phyloP scores from a whole-genome alignment of 2,329 filamentous ascomycete species.

The Lecanoromycetidae sp. region DNA sequence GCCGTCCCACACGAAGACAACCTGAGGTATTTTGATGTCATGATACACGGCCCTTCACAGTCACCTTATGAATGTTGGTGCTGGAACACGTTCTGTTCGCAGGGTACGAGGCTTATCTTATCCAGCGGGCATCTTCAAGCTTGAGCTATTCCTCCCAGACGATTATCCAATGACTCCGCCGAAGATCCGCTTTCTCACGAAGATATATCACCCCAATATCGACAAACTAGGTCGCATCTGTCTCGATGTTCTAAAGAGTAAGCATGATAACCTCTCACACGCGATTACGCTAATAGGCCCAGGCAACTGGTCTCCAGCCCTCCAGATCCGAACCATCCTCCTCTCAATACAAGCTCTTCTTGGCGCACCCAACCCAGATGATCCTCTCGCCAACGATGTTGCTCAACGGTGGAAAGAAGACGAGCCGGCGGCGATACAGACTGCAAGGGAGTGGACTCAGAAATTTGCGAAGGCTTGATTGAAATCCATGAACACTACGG shows the following conservation, averaged over 20 bases:
- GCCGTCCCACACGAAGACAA: slow-evolving; percentile 95
- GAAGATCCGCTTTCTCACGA: slow-evolving; percentile 95
- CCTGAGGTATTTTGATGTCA: slow-evolving; percentile 94
- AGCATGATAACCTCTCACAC: slow-evolving; percentile 21
- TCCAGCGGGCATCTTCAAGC: slow-evolving; percentile 74
- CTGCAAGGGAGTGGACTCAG: slow-evolving; percentile 82
- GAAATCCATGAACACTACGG: too few species aligned
- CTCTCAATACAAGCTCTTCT: slow-evolving; percentile 94
- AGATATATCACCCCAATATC: slow-evolving; percentile 98
- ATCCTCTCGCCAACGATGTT: slow-evolving; percentile 95
- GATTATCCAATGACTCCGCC: slow-evolving; percentile 99
- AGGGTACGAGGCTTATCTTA: background rate
- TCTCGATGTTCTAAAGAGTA: slow-evolving; percentile 93
- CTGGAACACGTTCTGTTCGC: background rate
- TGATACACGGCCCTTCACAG: slow-evolving; percentile 80
- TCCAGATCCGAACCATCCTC: slow-evolving; percentile 97
- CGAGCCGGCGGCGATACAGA: slow-evolving; percentile 81
- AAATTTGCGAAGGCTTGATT: slow-evolving; percentile 55
- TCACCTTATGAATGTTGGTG: slow-evolving; percentile 83
- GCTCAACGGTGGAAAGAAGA: slow-evolving; percentile 98
- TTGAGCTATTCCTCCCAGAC: slow-evolving; percentile 93
- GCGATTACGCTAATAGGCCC: slow-evolving; percentile 15
- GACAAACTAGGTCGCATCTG: slow-evolving; percentile 96
- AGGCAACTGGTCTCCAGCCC: slow-evolving; percentile 98
- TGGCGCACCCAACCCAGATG: slow-evolving; percentile 92